phyloP scores from a whole-genome alignment of 2,329 filamentous ascomycete species.

The Cyanodermella asteris region DNA sequence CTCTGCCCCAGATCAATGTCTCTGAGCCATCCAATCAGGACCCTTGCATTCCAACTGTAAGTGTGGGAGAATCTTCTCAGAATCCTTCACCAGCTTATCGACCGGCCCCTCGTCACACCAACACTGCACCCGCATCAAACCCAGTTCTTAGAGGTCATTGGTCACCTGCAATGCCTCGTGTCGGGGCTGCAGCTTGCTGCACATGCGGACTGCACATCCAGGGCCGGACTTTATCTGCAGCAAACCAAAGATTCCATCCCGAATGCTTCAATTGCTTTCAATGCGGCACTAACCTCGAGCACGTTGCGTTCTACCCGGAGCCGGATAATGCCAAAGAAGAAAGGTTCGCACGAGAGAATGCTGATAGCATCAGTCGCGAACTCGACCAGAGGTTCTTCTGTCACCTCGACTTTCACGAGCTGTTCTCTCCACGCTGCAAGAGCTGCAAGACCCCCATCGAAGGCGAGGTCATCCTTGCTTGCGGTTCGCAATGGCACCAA shows the following conservation, averaged over 20 bases:
- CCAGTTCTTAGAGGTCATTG: too few species aligned
- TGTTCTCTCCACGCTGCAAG: conserved; percentile 80
- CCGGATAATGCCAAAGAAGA: conserved; percentile 49
- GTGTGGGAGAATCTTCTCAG: conserved; percentile 21
- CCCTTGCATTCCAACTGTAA: conserved; percentile 24
- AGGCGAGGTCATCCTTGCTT: conserved; percentile 80
- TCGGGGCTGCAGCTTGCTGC: conserved; percentile 57
- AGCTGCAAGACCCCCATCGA: conserved; percentile 93
- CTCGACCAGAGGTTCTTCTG: conserved; percentile 79
- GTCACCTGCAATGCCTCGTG: conserved; percentile 20
- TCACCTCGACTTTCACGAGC: conserved; percentile 95
- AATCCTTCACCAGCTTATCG: conserved; percentile 8
- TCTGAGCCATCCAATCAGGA: conserved; percentile 14
- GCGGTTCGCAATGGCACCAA: conserved; percentile 88
- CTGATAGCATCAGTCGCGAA: conserved; percentile 29
- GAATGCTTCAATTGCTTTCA: conserved; percentile 79
- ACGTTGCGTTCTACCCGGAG: conserved; percentile 89
- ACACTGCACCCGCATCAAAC: conserved; percentile 18
- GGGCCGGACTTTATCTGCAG: conserved; percentile 70
- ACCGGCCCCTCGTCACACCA: conserved; percentile 10
- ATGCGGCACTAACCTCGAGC: conserved; percentile 74
- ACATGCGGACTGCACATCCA: conserved; percentile 70
- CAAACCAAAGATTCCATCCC: conserved; percentile 70
- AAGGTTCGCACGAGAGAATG: conserved; percentile 49
- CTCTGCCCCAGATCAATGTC: conserved; percentile 31